Evolutionary conservation across 192 early-diverging fungal species (phyloP), one percentile per base, ranked within the genome.

Genomic region (Lunasporangiospora selenospora): DNA sequence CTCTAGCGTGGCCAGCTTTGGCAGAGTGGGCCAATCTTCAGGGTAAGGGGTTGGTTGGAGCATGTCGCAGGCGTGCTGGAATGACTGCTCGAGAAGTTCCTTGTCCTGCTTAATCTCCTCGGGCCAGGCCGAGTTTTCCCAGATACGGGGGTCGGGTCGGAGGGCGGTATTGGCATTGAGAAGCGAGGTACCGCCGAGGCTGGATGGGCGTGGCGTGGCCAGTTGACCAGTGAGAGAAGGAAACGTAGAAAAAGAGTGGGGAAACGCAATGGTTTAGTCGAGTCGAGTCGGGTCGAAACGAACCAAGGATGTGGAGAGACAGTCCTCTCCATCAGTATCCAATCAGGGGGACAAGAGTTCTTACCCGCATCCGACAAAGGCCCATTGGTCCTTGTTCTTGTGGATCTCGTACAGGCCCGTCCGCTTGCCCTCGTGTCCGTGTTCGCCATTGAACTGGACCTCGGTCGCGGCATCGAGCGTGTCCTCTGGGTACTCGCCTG

Each of bases 111-210:
- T 42, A 38, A 79, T 70, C 60, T 79, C 78, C 24, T 70, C 53
- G 11, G 78, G 78, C 78, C 78, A 79, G 24, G 40, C 19, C 16
- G 41, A 13, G 27, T 69, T 34, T n/a, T 75, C 18, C 76, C 76
- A 81, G 11, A 78, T 43, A 37, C 67, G 76, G 32, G 64, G 54
- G 4, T 81, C 79, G 3, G 75, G 67, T 47, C 55, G 62, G 10
- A 81, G 38, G 39, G 79, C 79, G 27, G 71, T 73, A 57, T 77
- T 77, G 32, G 79, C 79, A 37, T 81, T 81, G 34, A 81, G 32
- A 15, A 81, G 69, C 2, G 79, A 81, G 2, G 79, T 81, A 21
- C 79, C 79, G 37, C 79, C 79, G 33, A 81, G 71, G 24, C 79
- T 81, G 66, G 43, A 52, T 6, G 0, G 23, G 30, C 1, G 21